Evolutionary conservation across 441 rosid genomes (phyloP).

Genomic region (Capsella rubella): DNA sequence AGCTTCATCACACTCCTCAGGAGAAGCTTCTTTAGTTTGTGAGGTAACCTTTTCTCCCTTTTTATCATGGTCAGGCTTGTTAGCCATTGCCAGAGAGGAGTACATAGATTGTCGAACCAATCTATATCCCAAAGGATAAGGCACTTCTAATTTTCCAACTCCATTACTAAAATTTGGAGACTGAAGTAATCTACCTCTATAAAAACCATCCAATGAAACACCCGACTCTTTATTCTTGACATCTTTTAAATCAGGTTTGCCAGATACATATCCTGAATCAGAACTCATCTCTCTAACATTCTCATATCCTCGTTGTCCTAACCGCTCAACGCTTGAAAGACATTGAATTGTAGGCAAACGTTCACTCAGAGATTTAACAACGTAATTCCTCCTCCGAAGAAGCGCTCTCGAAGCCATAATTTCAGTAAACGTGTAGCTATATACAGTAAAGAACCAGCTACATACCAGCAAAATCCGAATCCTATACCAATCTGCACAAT

Average conservation of each 20-base stretch:
- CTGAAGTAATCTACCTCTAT: conserved; percentile 39
- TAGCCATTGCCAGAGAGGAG: conserved; percentile 66
- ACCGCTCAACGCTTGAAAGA: conserved; percentile 51
- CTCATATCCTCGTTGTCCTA: conserved; percentile 41
- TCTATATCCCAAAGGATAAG: conserved; percentile 50
- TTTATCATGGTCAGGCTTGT: conserved; percentile 56
- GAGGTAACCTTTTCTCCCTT: conserved; percentile 55
- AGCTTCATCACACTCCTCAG: conserved; percentile 97
- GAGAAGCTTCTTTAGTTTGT: conserved; percentile 84
- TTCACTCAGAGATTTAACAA: conserved; percentile 48
- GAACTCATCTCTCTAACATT: conserved; percentile 33
- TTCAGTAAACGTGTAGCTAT: conserved; percentile 38
- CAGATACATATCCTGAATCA: conserved; percentile 36
- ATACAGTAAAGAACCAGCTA: conserved; percentile 28
- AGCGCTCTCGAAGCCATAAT: conserved; percentile 75
- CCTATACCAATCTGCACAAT: conserved; percentile 44
- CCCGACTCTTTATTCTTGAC: conserved; percentile 39
- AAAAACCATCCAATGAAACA: conserved; percentile 19
- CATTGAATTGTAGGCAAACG: conserved; percentile 48
- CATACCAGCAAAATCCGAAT: conserved; percentile 44
- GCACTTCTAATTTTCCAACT: conserved; percentile 46
- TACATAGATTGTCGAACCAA: conserved; percentile 49
- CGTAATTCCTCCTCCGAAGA: conserved; percentile 57
- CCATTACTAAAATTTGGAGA: conserved; percentile 46
- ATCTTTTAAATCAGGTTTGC: conserved; percentile 34